Conservation (phyloP, 192 early-diverging fungal species). For the Backusella westeae region DNA sequence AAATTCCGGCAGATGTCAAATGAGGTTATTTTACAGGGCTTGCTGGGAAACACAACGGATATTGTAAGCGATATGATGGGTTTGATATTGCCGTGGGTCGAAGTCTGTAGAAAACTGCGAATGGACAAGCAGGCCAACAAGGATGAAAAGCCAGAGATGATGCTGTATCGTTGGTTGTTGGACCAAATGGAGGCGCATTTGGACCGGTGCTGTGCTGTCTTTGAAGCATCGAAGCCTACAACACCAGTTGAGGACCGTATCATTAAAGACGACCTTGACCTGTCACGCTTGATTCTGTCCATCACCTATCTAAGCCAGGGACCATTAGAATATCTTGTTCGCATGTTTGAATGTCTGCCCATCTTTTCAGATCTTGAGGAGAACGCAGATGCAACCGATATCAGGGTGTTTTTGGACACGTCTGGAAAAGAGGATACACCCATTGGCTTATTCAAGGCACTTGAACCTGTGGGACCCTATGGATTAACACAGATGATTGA, state of each 20-base stretch:
- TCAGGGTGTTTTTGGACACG: not conserved
- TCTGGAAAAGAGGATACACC: slow-evolving; percentile 19
- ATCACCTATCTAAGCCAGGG: slow-evolving; percentile 49
- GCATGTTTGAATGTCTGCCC: slow-evolving; percentile 56
- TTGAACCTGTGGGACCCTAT: slow-evolving; percentile 26
- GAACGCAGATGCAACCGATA: not conserved
- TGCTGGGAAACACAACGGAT: slow-evolving; percentile 31
- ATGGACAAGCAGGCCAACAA: slow-evolving; percentile 10
- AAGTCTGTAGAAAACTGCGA: not conserved
- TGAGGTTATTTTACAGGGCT: slow-evolving; percentile 26
- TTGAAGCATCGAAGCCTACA: slow-evolving; percentile 53
- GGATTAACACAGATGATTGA: slow-evolving; percentile 49
- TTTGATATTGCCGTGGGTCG: slow-evolving; percentile 47
- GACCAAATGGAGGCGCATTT: slow-evolving; percentile 32
- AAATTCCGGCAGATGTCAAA: slow-evolving; percentile 23
- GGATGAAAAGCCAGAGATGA: slow-evolving; percentile 27
- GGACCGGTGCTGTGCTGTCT: slow-evolving; percentile 41
- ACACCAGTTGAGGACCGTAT: slow-evolving; percentile 45
- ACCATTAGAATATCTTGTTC: slow-evolving; percentile 42
- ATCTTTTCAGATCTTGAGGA: slow-evolving; percentile 43
- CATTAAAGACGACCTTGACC: slow-evolving; percentile 48
- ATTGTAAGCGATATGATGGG: slow-evolving; percentile 49
- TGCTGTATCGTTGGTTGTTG: slow-evolving; percentile 49
- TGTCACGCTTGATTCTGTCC: slow-evolving; percentile 47
- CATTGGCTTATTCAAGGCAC: slow-evolving; percentile 25